phyloP scores from a whole-genome alignment of 139 green algal genomes.

The Closterium sp. region DNA sequence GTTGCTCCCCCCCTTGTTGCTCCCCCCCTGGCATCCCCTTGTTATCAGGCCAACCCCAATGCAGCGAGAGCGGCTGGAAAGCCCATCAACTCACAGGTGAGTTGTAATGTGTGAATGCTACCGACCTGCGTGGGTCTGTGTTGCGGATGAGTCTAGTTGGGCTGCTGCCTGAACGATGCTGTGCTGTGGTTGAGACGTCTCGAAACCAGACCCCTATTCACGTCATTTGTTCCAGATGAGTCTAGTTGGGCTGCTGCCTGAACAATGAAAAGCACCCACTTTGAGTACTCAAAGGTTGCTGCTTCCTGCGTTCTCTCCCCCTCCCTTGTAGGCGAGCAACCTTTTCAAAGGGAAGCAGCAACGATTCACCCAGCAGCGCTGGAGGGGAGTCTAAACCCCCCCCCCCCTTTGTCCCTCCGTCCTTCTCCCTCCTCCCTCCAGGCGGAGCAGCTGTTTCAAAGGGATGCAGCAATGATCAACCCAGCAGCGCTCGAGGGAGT shows the following conservation, averaged over 20 bases:
- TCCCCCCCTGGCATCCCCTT: too few relatives aligned
- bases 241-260: too few relatives aligned
- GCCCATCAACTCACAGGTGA: too few relatives aligned
- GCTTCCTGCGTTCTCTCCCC: neutral
- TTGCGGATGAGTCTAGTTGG: too few relatives aligned
- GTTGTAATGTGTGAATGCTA: neutral
- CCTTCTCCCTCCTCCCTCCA: neutral
- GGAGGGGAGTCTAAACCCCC: constrained; percentile 37
- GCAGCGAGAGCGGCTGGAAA: too few relatives aligned
- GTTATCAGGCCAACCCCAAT: neutral
- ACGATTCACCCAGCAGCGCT: constrained; percentile 33
- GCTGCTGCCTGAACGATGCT: too few relatives aligned
- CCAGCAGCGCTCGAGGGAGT: constrained; percentile 47
- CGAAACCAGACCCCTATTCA: too few relatives aligned
- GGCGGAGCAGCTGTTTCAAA: constrained; percentile 43
- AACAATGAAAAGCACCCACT: neutral
- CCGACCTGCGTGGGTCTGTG: neutral
- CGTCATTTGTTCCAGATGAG: too few relatives aligned
- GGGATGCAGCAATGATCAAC: constrained; percentile 32
- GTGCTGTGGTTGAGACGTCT: too few relatives aligned
- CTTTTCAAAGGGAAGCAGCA: constrained; percentile 37
- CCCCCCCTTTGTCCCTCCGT: too few relatives aligned
- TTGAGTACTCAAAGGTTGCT: neutral
- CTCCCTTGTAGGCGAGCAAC: constrained; percentile 19
- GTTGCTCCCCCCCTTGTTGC: too few relatives aligned